Percentiles rank a stretch among this genome's conserved stretches.
Evolutionary conservation across 2,329 filamentous ascomycete species (phyloP).

Genomic region (Elsinoe necatrix): DNA sequence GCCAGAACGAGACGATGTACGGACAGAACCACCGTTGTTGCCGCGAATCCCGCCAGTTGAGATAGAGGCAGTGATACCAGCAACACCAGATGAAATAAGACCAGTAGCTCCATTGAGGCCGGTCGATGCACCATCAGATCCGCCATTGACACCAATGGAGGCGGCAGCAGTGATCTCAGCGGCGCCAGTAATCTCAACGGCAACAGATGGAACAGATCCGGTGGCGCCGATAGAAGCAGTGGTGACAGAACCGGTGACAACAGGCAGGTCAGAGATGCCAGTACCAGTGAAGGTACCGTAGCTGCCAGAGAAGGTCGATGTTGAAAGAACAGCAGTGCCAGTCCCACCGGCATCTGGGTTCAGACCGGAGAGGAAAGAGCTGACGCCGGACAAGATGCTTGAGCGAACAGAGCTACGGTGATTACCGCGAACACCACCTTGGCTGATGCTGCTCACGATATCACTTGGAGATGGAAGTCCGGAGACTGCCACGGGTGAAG

Average conservation of each 20-base stretch:
- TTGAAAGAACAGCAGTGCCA: background rate
- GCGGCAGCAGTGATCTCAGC: background rate
- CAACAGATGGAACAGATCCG: background rate
- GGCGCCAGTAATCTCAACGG: background rate
- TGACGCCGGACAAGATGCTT: background rate
- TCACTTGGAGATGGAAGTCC: background rate
- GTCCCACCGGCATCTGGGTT: background rate
- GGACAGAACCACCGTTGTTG: background rate
- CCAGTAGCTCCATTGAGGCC: background rate
- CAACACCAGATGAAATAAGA: background rate
- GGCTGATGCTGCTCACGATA: background rate
- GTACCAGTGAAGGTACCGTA: slow-evolving; percentile 4
- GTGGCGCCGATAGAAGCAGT: background rate
- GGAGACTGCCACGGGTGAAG: background rate
- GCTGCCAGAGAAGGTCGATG: background rate
- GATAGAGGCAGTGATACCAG: background rate
- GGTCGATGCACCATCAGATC: background rate
- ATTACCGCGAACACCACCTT: background rate
- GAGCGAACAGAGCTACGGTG: background rate
- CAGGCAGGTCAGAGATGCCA: background rate
- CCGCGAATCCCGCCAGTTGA: background rate
- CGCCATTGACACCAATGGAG: background rate
- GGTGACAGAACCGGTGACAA: background rate
- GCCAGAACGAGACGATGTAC: background rate
- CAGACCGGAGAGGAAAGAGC: background rate